A percentile compares a stretch with the other conserved stretches of the same genome.
Conservation (phyloP, 805 yeast species). For the Wickerhamiella galacta region DNA sequence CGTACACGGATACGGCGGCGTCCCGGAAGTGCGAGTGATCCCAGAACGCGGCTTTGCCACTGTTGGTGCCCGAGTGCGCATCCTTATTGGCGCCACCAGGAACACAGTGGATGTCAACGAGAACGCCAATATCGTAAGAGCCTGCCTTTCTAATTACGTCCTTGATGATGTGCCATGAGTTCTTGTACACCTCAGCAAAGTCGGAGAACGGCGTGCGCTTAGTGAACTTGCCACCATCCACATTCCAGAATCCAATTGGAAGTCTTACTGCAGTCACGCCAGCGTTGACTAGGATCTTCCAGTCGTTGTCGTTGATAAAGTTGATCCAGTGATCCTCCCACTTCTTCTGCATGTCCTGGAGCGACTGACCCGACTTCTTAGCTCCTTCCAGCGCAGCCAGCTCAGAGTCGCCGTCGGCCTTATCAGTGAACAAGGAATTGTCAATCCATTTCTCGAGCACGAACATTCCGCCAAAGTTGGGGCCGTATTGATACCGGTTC, state of each 20-base stretch:
- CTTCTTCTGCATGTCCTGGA: slow-evolving; percentile 34
- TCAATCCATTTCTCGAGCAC: slow-evolving; percentile 69
- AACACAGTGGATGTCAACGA: slow-evolving; percentile 75
- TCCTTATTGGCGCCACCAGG: slow-evolving; percentile 88
- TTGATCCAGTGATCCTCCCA: slow-evolving; percentile 47
- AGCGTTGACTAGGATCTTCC: slow-evolving; percentile 51
- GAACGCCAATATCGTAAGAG: slow-evolving; percentile 45
- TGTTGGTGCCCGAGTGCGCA: slow-evolving; percentile 63
- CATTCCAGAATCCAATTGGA: slow-evolving; percentile 86
- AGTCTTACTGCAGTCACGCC: slow-evolving; percentile 71
- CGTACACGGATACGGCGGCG: slow-evolving; percentile 33
- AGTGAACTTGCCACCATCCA: slow-evolving; percentile 44
- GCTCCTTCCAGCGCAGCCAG: slow-evolving; percentile 47
- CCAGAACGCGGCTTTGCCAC: slow-evolving; percentile 55
- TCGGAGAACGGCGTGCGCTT: slow-evolving; percentile 46
- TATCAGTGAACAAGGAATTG: slow-evolving; percentile 41
- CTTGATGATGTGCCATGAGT: slow-evolving; percentile 56
- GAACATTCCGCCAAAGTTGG: slow-evolving; percentile 69
- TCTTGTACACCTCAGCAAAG: slow-evolving; percentile 39
- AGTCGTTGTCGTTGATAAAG: slow-evolving; percentile 53
- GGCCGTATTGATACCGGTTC: slow-evolving; percentile 48
- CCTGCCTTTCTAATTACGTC: slow-evolving; percentile 43
- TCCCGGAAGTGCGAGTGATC: slow-evolving; percentile 20
- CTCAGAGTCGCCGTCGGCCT: slow-evolving; percentile 40
- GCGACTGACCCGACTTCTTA: slow-evolving; percentile 31